Base-by-base conservation (phyloP, 1,139 yeast species). In the Magnusiomyces sp. region DNA sequence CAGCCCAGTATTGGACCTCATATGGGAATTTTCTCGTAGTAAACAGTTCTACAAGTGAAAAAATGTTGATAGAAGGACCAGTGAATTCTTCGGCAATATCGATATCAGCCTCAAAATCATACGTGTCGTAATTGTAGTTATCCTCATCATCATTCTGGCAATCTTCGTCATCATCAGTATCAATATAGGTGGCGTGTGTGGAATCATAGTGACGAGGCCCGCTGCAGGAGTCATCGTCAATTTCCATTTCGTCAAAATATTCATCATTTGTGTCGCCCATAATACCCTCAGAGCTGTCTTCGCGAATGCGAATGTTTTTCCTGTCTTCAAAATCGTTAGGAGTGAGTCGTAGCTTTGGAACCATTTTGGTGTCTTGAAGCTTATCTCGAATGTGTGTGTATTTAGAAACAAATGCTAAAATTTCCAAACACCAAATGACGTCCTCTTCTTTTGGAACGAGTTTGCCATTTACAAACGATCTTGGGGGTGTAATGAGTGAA, bases 1-100 rank as follows among this genome's bases (percentile, higher is more conserved):
- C 95, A 2, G 97, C 88, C 98, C 98, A 92, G 68, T 90, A 89
- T 59, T 85, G 84, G 74, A 89, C 80, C 59, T 89, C 97, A 43
- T 83, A 77, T 2, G 79, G 70, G 60, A 75, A 75, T 23, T 79
- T 72, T 55, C 80, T 79, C 50, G 85, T 81, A 0, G 97, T 92
- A 65, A 87, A 90, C 63, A 84, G 82, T 66, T 92, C 98, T 43
- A 90, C 97, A 55, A 92, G 69, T 13, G 95, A 95, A 69, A 92
- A 92, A 31, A 90, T 71, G 63, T 92, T 89, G 36, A 85, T 71
- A 49, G 72, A 68, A 51, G 76, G 78, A 58, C 78, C 71, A 46
- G 59, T 58, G 50, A 62, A 71, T 54, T 69, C 73, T 19, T 65
- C 65, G 52, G 66, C 71, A 49, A 71, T 68, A 43, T 76, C 82